Conservation (phyloP, 164 flowering plant species). For the Echeveria elegans region DNA sequence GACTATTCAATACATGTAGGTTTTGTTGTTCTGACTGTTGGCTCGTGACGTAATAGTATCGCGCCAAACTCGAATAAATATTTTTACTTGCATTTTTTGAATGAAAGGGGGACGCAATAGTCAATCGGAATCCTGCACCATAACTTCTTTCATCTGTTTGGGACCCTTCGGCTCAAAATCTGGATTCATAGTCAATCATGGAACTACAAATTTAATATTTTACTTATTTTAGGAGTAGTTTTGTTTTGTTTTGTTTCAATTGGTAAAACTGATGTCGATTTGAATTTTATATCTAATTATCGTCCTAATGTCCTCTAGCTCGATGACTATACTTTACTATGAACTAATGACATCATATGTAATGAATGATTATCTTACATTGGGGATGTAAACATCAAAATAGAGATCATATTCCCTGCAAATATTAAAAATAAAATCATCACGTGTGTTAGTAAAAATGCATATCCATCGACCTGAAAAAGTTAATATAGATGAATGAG, state of each 20-base stretch:
- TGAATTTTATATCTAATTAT: too few species aligned
- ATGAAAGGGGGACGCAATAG: not conserved
- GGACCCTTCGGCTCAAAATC: too few species aligned
- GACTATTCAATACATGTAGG: not conserved
- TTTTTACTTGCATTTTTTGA: too few species aligned
- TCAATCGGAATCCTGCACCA: too few species aligned
- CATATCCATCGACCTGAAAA: too few species aligned
- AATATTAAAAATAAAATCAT: not conserved
- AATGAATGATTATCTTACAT: conserved; percentile 37
- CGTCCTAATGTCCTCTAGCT: not conserved
- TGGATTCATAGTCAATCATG: conserved; percentile 6
- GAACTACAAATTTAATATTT: too few species aligned
- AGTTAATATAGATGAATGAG: too few species aligned
- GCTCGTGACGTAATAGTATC: not conserved
- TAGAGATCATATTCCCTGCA: conserved; percentile 60
- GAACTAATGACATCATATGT: not conserved
- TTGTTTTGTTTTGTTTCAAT: too few species aligned
- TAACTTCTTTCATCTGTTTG: too few species aligned
- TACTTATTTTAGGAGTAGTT: too few species aligned
- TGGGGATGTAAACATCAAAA: conserved; percentile 60
- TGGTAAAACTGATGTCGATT: too few species aligned
- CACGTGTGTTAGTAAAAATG: too few species aligned
- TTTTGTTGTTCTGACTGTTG: not conserved
- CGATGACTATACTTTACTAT: not conserved
- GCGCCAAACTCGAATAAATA: not conserved